These are phyloP conservation scores for Postia placenta DNA, from an alignment of 768 basidiomycete species.

Conservation along the genomic window DNA sequence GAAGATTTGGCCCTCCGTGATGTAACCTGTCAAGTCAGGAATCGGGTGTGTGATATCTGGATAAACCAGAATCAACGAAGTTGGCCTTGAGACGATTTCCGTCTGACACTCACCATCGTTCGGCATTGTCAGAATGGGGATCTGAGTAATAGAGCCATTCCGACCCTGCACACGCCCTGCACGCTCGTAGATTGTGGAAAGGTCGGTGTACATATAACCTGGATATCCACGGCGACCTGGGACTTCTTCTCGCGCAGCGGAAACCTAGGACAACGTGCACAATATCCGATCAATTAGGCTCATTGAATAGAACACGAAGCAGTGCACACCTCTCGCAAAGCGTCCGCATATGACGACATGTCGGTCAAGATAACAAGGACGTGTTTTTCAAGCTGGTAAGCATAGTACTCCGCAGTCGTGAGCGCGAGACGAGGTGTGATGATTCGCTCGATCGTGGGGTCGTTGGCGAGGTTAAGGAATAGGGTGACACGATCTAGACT, in stretches of 20 bases:
- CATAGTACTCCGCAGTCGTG: slow-evolving; percentile 98
- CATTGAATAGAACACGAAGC: slow-evolving; percentile 12
- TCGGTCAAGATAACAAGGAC: slow-evolving; percentile 98
- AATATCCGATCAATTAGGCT: slow-evolving; percentile 2
- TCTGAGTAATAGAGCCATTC: slow-evolving; percentile 99
- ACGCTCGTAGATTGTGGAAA: slow-evolving; percentile 99
- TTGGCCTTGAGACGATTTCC: not conserved
- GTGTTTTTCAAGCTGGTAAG: slow-evolving; percentile 99
- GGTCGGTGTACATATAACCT: slow-evolving; percentile 98
- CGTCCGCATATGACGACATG: slow-evolving; percentile 98
- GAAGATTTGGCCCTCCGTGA: slow-evolving; percentile 98
- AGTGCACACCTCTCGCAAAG: slow-evolving; percentile 77
- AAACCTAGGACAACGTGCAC: slow-evolving; percentile 50
- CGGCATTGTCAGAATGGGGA: slow-evolving; percentile 99
- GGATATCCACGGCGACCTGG: slow-evolving; percentile 99
- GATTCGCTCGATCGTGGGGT: slow-evolving; percentile 99
- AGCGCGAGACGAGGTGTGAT: slow-evolving; percentile 97
- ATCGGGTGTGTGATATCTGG: slow-evolving; percentile 99
- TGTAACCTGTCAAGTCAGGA: slow-evolving; percentile 98
- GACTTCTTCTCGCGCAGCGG: slow-evolving; percentile 98
- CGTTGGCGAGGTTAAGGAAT: slow-evolving; percentile 98
- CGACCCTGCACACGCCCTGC: slow-evolving; percentile 96
- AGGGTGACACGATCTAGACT: slow-evolving; percentile 95
- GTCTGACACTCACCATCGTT: slow-evolving; percentile 75
- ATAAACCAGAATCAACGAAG: not conserved